Conservation (phyloP, 148 eudicot species). For the Gaultheria prostrata region DNA sequence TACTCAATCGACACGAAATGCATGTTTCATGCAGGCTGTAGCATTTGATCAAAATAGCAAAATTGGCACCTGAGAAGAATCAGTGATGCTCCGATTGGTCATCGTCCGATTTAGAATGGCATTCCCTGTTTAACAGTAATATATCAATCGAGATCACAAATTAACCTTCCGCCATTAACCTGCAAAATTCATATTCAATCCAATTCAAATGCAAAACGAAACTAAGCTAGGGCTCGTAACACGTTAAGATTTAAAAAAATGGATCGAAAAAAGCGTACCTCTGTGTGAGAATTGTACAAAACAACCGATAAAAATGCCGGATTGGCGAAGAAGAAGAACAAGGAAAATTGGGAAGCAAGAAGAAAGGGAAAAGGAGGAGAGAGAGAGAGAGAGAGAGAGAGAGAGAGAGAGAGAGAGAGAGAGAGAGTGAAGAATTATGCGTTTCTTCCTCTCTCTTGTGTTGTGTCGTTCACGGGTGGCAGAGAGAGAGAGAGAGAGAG, state of each 20-base stretch:
- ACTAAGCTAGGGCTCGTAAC: slow-evolving; percentile 8
- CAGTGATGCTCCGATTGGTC: neutral
- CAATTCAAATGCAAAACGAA: neutral
- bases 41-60: neutral
- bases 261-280: slow-evolving; percentile 8
- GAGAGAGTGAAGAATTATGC: neutral
- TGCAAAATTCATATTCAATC: neutral
- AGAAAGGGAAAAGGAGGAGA: neutral
- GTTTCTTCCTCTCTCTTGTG: slow-evolving; percentile 1
- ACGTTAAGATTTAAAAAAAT: neutral
- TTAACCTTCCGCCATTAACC: slow-evolving; percentile 19
- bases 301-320: neutral
- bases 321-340: neutral
- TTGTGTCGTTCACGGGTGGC: slow-evolving; percentile 14
- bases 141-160: neutral
- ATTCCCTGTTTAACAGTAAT: neutral
- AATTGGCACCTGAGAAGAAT: slow-evolving; percentile 16
- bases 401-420: slow-evolving; percentile 3
- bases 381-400: neutral
- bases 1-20: neutral
- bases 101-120: slow-evolving; percentile 12
- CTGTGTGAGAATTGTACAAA: slow-evolving; percentile 1
- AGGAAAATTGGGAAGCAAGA: no score
- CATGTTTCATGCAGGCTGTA: neutral
- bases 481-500: neutral